Base-by-base conservation (phyloP, 352 stramenopile species). In the Globisporangium recalcitrans region DNA sequence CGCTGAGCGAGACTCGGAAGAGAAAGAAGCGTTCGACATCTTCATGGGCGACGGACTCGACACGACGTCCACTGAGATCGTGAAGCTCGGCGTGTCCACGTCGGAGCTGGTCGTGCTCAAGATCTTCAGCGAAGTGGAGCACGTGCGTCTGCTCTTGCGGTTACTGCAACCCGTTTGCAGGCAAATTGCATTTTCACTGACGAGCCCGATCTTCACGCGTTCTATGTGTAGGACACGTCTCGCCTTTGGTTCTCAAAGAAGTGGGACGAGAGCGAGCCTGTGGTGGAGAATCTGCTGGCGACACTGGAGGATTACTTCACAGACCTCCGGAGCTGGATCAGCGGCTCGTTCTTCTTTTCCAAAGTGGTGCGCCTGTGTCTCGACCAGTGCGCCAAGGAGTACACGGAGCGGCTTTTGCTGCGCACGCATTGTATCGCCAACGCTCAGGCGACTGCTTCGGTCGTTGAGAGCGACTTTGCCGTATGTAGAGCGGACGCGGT, bases 281-380 rank as follows among this genome's bases (percentile, higher is more conserved):
- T 95, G 3, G 80, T 95, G 5, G 83, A 91, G 67, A 87, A 72
- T 4, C 60, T 95, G 10, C 56, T 95, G 14, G 83, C 73, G 22
- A 95, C 85, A 7, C 67, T 95, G 4, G 85, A 88, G 1, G 85
- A 95, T 52, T 95, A 93, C 54, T 91, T 80, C 47, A 52, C 49
- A 0, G 85, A 95, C 48, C 65, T 95, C 4, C 76, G 78, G 47
- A 71, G 75, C 32, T 95, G 85, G 85, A 88, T 95, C 52, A 84
- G 74, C 16, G 73, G 83, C 7, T 85, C 82, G 2, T 95, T 95
- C 65, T 95, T 95, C 71, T 93, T 93, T 58, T 86, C 82, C 14
- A 91, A 91, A 26, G 61, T 93, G 5, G 72, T 95, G 21, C 83
- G 84, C 0, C 76, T 85, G 47, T 84, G 80, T 52, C 65, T 95